Percentiles rank a stretch among this genome's conserved stretches.
Conservation (phyloP, 768 basidiomycete genomes). For the Suillus occidentalis region DNA sequence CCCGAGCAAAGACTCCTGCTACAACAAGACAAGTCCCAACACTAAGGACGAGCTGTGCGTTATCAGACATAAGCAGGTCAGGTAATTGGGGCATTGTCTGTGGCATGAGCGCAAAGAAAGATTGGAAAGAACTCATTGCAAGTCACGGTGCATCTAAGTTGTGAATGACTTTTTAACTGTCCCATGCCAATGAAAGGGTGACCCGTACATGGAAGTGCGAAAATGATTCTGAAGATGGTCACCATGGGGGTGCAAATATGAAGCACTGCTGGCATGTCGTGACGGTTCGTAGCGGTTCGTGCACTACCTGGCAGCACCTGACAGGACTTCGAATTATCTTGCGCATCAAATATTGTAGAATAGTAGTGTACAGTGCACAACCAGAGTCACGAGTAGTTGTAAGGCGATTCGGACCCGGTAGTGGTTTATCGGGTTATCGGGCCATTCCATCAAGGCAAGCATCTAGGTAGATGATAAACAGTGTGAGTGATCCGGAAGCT, state of each 20-base stretch:
- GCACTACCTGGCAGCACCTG: not conserved
- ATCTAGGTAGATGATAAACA: too few relatives aligned
- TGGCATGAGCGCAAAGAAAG: not conserved
- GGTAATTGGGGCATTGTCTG: not conserved
- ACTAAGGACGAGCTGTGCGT: not conserved
- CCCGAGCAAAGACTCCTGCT: not conserved
- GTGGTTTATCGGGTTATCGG: too few relatives aligned
- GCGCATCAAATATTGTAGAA: not conserved
- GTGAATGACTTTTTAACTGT: not conserved
- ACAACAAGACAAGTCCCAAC: not conserved
- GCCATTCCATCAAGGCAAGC: too few relatives aligned
- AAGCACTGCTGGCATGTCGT: not conserved
- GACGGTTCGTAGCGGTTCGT: not conserved
- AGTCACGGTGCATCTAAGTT: not conserved
- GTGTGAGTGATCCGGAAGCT: too few relatives aligned
- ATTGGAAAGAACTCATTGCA: not conserved
- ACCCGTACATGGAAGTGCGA: not conserved
- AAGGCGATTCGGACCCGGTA: too few relatives aligned
- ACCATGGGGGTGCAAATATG: not conserved
- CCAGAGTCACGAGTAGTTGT: too few relatives aligned
- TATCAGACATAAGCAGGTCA: not conserved
- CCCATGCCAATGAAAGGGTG: not conserved
- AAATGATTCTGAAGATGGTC: not conserved
- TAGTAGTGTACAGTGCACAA: too few relatives aligned
- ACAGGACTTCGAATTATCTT: not conserved